Evolutionary conservation across 805 yeast species (phyloP), one percentile per base, ranked within the genome.

Genomic region (Metschnikowia borealis): DNA sequence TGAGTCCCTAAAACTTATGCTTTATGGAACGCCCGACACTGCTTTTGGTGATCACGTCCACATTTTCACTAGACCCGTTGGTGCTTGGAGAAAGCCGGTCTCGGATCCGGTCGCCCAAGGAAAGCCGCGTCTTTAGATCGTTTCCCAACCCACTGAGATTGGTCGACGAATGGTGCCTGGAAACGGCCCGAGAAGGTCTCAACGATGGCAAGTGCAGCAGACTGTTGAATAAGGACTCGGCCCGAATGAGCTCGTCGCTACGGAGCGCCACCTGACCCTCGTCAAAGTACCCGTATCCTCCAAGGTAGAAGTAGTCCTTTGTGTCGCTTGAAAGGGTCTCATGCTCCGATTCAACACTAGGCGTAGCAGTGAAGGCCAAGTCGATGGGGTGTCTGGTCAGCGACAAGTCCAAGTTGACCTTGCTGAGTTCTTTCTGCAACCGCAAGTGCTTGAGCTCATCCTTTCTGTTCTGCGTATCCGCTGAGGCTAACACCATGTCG

Each of bases 261-360:
- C 86, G 74, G 48, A 79, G 62, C 51, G 83, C 83, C 55, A 85
- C 82, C 54, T 78, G 79, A 10, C 85, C 89, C 54, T 84, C 75
- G 58, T 87, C 94, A 64, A 87, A 87, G 65, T 87, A 87, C 35
- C 91, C 96, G 65, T 90, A 90, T 2, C 97, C 97, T 40, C 96
- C 92, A 37, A 89, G 71, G 50, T 80, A 58, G 48, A 63, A 64
- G 52, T 59, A 70, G 33, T 65, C 67, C 34, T 60, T 62, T 15
- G 44, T 53, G 46, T 65, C 73, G 57, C 51, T 62, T 5, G 43
- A 33, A 6, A 41, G 45, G 13, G 23, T 10, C 15, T 39, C 47
- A 10, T 46, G 47, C 6, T 36, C 44, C 3, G 10, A 38, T 26
- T 48, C 36, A 6, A 46, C 42, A 13, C n/a, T 14, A 40, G 47